Evolutionary conservation across 495 filamentous ascomycete genomes (phyloP).

Genomic region (Penicillium steckii): DNA sequence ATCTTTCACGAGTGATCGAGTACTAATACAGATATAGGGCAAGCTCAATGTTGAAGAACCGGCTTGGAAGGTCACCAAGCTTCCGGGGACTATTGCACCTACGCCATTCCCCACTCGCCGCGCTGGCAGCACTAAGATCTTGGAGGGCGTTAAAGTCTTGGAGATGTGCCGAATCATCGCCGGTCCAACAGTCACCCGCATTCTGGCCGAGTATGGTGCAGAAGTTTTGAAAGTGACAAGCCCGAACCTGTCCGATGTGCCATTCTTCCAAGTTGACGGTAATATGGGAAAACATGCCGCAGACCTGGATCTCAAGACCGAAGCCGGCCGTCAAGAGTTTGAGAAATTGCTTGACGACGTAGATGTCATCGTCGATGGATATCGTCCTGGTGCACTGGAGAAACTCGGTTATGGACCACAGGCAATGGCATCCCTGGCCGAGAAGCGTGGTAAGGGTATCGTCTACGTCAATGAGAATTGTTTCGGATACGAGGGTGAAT

Average conservation of each 20-base stretch:
- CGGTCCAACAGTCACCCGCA: constrained; percentile 63
- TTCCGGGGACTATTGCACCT: constrained; percentile 48
- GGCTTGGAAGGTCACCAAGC: constrained; percentile 51
- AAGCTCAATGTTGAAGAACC: constrained; percentile 47
- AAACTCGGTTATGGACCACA: constrained; percentile 61
- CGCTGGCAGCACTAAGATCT: constrained; percentile 28
- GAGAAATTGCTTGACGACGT: constrained; percentile 57
- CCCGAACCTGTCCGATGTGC: constrained; percentile 66
- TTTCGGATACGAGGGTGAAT: constrained; percentile 58
- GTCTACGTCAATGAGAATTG: constrained; percentile 74
- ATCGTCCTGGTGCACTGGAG: constrained; percentile 64
- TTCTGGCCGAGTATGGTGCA: constrained; percentile 66
- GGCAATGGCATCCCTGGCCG: constrained; percentile 50
- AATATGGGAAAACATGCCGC: constrained; percentile 67
- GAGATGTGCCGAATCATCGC: constrained; percentile 66
- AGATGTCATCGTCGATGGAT: constrained; percentile 65
- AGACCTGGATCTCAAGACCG: constrained; percentile 58
- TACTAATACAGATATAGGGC: constrained; percentile 36
- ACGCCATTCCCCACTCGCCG: constrained; percentile 48
- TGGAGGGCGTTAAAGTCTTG: constrained; percentile 51
- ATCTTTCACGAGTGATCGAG: not conserved
- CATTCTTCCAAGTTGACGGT: constrained; percentile 78
- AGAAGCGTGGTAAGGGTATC: constrained; percentile 56
- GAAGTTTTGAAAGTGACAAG: constrained; percentile 70
- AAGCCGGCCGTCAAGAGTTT: constrained; percentile 53